A percentile compares a stretch with the other conserved stretches of the same genome.
Evolutionary conservation across 129 eudicot species (phyloP).

Genomic region (Tanacetum coccineum): DNA sequence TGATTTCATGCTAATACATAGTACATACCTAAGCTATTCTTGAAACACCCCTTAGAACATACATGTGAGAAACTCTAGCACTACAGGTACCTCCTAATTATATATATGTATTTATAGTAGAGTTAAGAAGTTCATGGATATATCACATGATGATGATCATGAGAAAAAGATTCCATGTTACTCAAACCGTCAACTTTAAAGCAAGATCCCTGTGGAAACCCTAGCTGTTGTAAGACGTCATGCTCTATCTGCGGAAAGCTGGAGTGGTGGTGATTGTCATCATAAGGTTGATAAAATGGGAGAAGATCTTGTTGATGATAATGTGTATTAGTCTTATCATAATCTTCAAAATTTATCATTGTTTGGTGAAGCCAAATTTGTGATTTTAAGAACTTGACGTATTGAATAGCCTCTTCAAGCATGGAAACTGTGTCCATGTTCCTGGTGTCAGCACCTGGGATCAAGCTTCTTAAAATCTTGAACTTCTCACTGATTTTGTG

Average conservation of each 20-base stretch:
- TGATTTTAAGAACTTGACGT: conserved; percentile 73
- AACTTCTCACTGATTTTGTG: conserved; percentile 74
- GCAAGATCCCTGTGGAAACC: conserved; percentile 25
- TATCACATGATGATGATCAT: conserved; percentile 20
- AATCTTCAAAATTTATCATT: conserved; percentile 23
- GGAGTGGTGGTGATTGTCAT: conserved; percentile 16
- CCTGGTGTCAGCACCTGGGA: conserved; percentile 63
- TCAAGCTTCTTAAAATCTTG: conserved; percentile 69
- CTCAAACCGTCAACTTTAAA: conserved; percentile 21
- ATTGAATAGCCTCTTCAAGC: conserved; percentile 81
- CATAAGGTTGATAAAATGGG: conserved; percentile 4
- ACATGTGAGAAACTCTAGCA: conserved; percentile 4
- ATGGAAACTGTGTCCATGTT: conserved; percentile 85
- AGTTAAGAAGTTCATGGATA: conserved; percentile 15
- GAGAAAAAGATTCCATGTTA: conserved; percentile 25
- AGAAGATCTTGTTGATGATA: conserved; percentile 15
- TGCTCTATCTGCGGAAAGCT: conserved; percentile 20
- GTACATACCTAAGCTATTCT: background rate
- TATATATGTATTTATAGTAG: conserved; percentile 7
- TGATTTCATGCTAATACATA: background rate
- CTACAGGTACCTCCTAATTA: background rate
- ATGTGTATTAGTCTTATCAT: conserved; percentile 11
- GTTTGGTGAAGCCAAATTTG: conserved; percentile 71
- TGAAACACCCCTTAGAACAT: conserved; percentile 20
- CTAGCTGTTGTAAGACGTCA: conserved; percentile 30